These are phyloP conservation scores for Lachancea thermotolerans DNA, from an alignment of 805 yeast genomes.

Conservation along the genomic window DNA sequence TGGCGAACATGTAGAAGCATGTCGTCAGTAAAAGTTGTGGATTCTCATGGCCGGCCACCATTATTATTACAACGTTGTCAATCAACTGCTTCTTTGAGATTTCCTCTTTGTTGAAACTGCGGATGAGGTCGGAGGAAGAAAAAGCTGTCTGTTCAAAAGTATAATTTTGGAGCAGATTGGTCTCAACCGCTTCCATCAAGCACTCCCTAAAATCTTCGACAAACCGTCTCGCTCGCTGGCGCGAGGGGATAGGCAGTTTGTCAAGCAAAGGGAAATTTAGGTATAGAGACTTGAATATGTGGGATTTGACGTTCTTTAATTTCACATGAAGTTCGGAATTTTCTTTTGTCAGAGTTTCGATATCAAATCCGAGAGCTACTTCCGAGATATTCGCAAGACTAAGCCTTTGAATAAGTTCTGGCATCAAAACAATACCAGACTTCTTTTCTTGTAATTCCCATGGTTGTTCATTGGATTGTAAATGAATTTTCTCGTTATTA, in stretches of 20 bases:
- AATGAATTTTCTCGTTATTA: not conserved
- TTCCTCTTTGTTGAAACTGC: slow-evolving; percentile 33
- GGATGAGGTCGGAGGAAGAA: slow-evolving; percentile 38
- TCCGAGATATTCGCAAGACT: slow-evolving; percentile 45
- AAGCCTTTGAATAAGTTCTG: slow-evolving; percentile 41
- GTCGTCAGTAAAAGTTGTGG: slow-evolving; percentile 49
- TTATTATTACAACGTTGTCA: slow-evolving; percentile 48
- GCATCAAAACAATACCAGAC: slow-evolving; percentile 21
- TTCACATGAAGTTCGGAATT: slow-evolving; percentile 30
- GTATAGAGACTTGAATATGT: slow-evolving; percentile 49
- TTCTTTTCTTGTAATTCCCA: not conserved
- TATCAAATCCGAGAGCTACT: slow-evolving; percentile 44
- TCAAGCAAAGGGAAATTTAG: slow-evolving; percentile 53
- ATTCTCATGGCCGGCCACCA: slow-evolving; percentile 61
- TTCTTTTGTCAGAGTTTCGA: slow-evolving; percentile 33
- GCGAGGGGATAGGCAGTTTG: slow-evolving; percentile 40
- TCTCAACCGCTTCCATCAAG: slow-evolving; percentile 32
- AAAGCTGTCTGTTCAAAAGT: slow-evolving; percentile 31
- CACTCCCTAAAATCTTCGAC: slow-evolving; percentile 37
- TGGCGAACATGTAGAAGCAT: slow-evolving; percentile 41
- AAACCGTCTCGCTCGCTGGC: slow-evolving; percentile 38
- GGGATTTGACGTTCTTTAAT: slow-evolving; percentile 40
- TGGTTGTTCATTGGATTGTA: not conserved
- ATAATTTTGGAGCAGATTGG: slow-evolving; percentile 26
- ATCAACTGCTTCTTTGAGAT: slow-evolving; percentile 42